A percentile compares a stretch with the other conserved stretches of the same genome.
Evolutionary conservation across 805 yeast species (phyloP).

Genomic region (Kuraishia hungarica): DNA sequence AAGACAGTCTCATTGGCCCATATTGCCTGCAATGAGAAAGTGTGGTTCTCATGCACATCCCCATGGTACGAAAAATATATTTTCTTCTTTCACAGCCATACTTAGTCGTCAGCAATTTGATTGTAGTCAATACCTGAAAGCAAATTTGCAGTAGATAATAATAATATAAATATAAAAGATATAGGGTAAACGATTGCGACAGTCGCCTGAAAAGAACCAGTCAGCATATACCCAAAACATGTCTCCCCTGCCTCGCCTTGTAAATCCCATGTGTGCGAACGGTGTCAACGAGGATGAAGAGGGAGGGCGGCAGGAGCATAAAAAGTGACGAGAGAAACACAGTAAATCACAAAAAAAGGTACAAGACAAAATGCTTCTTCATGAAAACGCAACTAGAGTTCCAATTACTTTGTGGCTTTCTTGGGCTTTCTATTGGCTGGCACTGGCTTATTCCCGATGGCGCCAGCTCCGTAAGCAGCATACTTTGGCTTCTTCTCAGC

Average conservation of each 20-base stretch:
- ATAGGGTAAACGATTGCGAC: neutral
- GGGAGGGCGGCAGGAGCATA: neutral
- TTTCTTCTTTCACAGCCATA: neutral
- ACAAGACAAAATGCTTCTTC: neutral
- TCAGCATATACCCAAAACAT: neutral
- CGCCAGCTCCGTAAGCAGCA: conserved; percentile 4
- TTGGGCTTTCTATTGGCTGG: neutral
- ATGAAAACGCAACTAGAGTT: neutral
- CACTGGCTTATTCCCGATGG: neutral
- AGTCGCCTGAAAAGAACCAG: neutral
- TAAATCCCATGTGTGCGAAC: neutral
- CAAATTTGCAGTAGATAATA: neutral
- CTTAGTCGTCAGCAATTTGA: neutral
- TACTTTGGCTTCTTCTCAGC: conserved; percentile 91
- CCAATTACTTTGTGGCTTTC: conserved; percentile 1
- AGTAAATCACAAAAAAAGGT: neutral
- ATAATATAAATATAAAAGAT: neutral
- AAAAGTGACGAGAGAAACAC: neutral
- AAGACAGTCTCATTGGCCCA: too few relatives aligned
- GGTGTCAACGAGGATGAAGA: neutral
- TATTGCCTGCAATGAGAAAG: too few relatives aligned
- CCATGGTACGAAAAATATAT: neutral
- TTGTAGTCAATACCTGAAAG: neutral
- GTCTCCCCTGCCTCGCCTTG: neutral
- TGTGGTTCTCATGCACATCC: too few relatives aligned